phyloP scores from a whole-genome alignment of 306 rosid species.

The Prosopis cineraria region DNA sequence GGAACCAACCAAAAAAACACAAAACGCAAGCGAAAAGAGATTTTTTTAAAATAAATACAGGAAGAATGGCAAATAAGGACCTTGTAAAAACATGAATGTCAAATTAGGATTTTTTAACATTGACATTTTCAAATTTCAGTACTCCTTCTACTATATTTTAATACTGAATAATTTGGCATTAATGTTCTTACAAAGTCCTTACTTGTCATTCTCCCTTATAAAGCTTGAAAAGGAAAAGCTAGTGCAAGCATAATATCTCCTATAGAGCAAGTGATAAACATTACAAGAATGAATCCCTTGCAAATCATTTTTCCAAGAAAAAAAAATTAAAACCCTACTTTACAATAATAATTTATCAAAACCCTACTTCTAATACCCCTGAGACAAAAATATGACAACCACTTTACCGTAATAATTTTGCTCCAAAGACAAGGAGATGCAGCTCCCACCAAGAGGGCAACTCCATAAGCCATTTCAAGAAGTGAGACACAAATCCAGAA shows the following conservation, averaged over 20 bases:
- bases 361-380: not conserved
- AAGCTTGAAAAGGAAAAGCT: not conserved
- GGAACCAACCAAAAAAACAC: not conserved
- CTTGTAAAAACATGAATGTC: too few species aligned
- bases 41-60: too few species aligned
- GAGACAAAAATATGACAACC: not conserved
- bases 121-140: too few species aligned
- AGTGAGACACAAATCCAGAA: conserved; percentile 90
- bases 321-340: too few species aligned
- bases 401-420: conserved; percentile 72
- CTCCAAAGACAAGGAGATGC: conserved; percentile 75
- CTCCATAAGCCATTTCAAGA: conserved; percentile 83
- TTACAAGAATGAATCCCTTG: not conserved
- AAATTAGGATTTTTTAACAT: too few species aligned
- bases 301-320: conserved; percentile 9
- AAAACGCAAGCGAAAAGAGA: too few species aligned
- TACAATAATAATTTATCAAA: too few species aligned
- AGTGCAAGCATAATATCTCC: not conserved
- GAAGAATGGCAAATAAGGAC: too few species aligned
- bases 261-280: conserved; percentile 14
- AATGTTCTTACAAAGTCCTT: too few species aligned
- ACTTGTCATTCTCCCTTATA: too few species aligned
- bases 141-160: too few species aligned
- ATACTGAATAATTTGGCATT: too few species aligned
- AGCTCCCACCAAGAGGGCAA: conserved; percentile 75